These are phyloP conservation scores for Orbilia javanica DNA, from an alignment of 2,329 filamentous ascomycete species.

Conservation along the genomic window DNA sequence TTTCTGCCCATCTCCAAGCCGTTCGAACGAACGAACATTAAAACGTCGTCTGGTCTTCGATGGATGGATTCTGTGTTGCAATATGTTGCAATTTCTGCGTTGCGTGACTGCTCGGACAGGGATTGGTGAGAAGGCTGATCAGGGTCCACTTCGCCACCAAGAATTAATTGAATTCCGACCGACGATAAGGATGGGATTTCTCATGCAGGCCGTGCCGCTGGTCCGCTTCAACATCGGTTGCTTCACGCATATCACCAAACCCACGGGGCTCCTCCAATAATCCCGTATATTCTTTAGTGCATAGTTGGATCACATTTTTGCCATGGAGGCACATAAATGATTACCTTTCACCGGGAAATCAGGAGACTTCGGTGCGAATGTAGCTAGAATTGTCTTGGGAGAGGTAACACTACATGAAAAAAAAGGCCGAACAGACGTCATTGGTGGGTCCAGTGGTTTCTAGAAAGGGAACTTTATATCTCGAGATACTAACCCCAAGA, in stretches of 20 bases:
- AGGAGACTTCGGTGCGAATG: slow-evolving; percentile 20
- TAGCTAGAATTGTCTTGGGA: slow-evolving; percentile 35
- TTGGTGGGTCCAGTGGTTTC: slow-evolving; percentile 18
- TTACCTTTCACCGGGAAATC: slow-evolving; percentile 4
- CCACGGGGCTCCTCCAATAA: neutral
- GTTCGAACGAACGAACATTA: neutral
- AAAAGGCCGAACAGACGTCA: slow-evolving; percentile 26
- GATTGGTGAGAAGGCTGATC: neutral
- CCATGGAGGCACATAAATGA: neutral
- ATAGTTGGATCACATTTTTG: slow-evolving; percentile 5
- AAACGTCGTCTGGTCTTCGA: neutral
- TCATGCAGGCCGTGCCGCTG: slow-evolving; percentile 12
- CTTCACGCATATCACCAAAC: neutral
- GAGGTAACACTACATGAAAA: slow-evolving; percentile 31
- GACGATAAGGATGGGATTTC: slow-evolving; percentile 6
- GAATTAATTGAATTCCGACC: slow-evolving; percentile 17
- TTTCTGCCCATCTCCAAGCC: neutral
- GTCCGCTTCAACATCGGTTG: neutral
- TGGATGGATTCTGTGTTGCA: slow-evolving; percentile 19
- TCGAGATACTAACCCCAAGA: neutral
- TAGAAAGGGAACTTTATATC: slow-evolving; percentile 35
- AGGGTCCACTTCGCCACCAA: slow-evolving; percentile 26
- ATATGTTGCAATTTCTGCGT: slow-evolving; percentile 14
- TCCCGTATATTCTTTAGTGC: too few relatives aligned
- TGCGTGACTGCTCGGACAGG: neutral